Evolutionary conservation across 768 basidiomycete species (phyloP).

Genomic region (Tulasnella sp.): DNA sequence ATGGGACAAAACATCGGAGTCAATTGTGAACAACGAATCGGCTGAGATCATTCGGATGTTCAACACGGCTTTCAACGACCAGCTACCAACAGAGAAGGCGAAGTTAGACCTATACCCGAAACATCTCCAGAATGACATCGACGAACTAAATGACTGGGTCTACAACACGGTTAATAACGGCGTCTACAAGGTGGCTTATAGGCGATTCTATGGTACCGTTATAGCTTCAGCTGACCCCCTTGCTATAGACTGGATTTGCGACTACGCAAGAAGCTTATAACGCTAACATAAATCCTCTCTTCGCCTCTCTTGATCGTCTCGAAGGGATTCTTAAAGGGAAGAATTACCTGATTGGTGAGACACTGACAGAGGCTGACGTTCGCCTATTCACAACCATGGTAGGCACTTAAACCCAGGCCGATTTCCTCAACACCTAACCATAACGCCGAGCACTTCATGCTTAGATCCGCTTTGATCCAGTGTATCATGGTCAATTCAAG

Average conservation of each 20-base stretch:
- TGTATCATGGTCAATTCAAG: conserved; percentile 88
- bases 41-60: conserved; percentile 92
- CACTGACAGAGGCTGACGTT: conserved; percentile 72
- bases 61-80: conserved; percentile 72
- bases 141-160: conserved; percentile 74
- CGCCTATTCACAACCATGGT: conserved; percentile 92
- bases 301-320: conserved; percentile 66
- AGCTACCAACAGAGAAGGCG: conserved; percentile 54
- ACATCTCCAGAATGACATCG: conserved; percentile 60
- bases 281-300: conserved; percentile 58
- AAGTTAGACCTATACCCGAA: conserved; percentile 64
- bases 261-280: conserved; percentile 71
- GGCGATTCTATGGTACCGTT: background rate
- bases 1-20: conserved; percentile 82
- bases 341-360: conserved; percentile 73
- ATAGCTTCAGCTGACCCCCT: background rate
- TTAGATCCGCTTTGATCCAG: conserved; percentile 80
- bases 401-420: conserved; percentile 23
- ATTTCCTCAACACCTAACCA: background rate
- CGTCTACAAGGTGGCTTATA: conserved; percentile 53
- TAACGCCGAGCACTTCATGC: too few species aligned
- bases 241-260: conserved; percentile 60
- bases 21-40: conserved; percentile 93
- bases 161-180: conserved; percentile 79
- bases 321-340: conserved; percentile 69